Evolutionary conservation across 148 eudicot species (phyloP).

Genomic region (Camellia lanceoleosa): DNA sequence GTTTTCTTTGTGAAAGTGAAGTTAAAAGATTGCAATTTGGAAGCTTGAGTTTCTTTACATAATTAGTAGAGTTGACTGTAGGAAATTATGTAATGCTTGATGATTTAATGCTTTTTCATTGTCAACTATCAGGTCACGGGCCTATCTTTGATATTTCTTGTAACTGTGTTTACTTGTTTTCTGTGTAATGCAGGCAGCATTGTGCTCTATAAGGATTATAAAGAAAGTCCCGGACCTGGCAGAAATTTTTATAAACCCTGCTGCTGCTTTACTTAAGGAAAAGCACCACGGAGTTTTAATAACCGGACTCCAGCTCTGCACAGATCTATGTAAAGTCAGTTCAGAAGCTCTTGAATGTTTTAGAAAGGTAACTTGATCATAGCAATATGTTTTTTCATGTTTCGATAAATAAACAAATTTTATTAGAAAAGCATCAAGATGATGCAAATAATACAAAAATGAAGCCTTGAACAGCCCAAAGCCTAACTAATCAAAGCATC

Average conservation of each 20-base stretch:
- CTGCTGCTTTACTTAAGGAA: constrained; percentile 85
- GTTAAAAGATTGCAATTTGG: background rate
- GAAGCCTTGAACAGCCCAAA: no score
- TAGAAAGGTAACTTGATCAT: constrained; percentile 62
- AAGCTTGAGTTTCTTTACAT: background rate
- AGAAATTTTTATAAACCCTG: constrained; percentile 86
- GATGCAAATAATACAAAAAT: no score
- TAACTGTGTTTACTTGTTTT: constrained; percentile 6
- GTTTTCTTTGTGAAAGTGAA: background rate
- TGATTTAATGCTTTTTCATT: background rate
- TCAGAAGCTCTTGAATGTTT: constrained; percentile 91
- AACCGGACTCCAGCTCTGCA: constrained; percentile 90
- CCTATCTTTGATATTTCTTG: background rate
- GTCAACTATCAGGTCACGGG: background rate
- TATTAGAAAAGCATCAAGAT: no score
- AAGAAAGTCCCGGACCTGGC: constrained; percentile 98
- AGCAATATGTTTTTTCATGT: background rate
- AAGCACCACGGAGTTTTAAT: constrained; percentile 96
- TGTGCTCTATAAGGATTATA: constrained; percentile 87
- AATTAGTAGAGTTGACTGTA: background rate
- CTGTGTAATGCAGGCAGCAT: constrained; percentile 73
- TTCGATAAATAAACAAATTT: no score
- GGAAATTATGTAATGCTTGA: background rate
- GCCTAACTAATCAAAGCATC: no score
- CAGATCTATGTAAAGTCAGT: constrained; percentile 77